phyloP scores from a whole-genome alignment of 345 rosid genomes.

The Citrus inodora region DNA sequence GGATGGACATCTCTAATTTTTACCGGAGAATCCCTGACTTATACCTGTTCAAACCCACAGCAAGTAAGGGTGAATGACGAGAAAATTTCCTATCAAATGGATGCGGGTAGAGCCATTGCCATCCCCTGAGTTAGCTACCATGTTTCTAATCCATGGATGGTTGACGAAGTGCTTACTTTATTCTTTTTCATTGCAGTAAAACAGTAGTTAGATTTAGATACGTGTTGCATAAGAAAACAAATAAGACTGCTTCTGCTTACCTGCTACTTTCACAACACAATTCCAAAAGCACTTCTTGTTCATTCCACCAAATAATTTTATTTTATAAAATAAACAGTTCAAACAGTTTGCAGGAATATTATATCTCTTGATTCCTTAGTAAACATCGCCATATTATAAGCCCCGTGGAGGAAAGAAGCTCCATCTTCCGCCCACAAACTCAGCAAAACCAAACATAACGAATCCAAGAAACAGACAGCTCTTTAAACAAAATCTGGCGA shows the following conservation, averaged over 20 bases:
- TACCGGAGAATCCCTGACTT: too few relatives aligned
- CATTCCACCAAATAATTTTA: neutral
- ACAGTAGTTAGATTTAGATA: neutral
- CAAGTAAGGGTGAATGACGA: too few relatives aligned
- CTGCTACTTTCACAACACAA: neutral
- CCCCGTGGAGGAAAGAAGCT: neutral
- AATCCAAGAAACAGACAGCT: neutral
- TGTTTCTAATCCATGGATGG: neutral
- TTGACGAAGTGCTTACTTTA: neutral
- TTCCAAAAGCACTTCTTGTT: neutral
- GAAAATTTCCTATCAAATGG: too few relatives aligned
- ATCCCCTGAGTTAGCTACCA: too few relatives aligned
- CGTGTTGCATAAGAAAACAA: neutral
- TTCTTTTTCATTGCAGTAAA: neutral
- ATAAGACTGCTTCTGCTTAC: neutral
- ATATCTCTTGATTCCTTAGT: conserved; percentile 6
- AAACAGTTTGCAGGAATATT: conserved; percentile 4
- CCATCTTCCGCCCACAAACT: neutral
- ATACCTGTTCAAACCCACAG: too few relatives aligned
- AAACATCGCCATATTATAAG: neutral
- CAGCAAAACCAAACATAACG: neutral
- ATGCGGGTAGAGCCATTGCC: too few relatives aligned
- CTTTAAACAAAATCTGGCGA: neutral
- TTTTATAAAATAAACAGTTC: neutral
- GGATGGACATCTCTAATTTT: too few relatives aligned